These are phyloP conservation scores for Verticillium albo-atrum DNA, from an alignment of 2,329 filamentous ascomycete species.

Conservation along the genomic window DNA sequence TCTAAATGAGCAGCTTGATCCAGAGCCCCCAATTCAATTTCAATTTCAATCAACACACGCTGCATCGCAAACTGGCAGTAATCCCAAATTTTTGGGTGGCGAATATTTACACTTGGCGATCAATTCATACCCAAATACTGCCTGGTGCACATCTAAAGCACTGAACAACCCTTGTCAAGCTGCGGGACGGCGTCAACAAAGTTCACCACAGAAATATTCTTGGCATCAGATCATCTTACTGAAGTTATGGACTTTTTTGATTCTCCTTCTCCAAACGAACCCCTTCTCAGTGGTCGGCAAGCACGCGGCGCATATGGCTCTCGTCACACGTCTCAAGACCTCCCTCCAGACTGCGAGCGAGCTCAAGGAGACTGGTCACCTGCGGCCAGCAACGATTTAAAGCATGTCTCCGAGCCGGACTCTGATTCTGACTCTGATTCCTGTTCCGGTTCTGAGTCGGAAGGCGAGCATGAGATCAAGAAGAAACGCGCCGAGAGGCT, in stretches of 20 bases:
- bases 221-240: not conserved
- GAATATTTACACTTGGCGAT: too few relatives aligned
- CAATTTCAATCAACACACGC: too few relatives aligned
- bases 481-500: conserved; percentile 19
- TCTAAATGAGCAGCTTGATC: too few relatives aligned
- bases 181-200: too few relatives aligned
- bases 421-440: not conserved
- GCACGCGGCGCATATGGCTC: not conserved
- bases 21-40: too few relatives aligned
- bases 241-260: not conserved
- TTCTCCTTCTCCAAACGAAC: not conserved
- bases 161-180: too few relatives aligned
- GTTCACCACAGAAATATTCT: too few relatives aligned
- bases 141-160: too few relatives aligned
- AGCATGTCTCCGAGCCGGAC: not conserved
- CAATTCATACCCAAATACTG: too few relatives aligned
- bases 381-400: not conserved
- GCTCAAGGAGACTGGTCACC: not conserved
- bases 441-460: not conserved
- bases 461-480: conserved; percentile 15
- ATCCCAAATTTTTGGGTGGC: too few relatives aligned
- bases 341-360: not conserved
- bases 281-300: not conserved
- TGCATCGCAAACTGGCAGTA: too few relatives aligned
- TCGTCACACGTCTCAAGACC: not conserved